Conservation (phyloP, 73 alveolate genomes). For the Tetrahymena elliotti region DNA sequence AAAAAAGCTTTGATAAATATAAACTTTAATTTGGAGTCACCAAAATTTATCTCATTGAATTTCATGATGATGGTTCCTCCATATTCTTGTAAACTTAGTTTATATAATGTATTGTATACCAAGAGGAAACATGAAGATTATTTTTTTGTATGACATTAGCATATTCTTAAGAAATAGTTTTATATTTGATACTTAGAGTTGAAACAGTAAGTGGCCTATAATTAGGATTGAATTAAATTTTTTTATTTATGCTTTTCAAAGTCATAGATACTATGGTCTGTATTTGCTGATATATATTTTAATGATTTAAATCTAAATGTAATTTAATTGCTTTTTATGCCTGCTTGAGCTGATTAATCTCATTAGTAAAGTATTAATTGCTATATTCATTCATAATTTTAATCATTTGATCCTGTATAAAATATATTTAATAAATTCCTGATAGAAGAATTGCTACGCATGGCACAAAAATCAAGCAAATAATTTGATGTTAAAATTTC, state of each 20-base stretch:
- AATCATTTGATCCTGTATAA: background rate
- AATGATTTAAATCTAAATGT: background rate
- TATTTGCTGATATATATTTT: background rate
- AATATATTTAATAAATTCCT: background rate
- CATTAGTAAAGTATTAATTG: background rate
- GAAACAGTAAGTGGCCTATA: background rate
- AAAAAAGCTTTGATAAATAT: background rate
- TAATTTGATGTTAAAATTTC: background rate
- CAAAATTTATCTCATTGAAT: too few relatives aligned
- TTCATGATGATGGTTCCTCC: too few relatives aligned
- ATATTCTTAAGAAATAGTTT: background rate
- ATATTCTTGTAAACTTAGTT: too few relatives aligned
- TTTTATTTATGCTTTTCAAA: background rate
- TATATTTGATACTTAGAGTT: background rate
- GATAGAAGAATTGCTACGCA: background rate
- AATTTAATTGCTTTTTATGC: background rate
- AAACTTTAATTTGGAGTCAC: too few relatives aligned
- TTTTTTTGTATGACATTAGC: background rate
- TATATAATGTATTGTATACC: too few relatives aligned
- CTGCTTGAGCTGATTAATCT: background rate
- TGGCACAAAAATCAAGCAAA: background rate
- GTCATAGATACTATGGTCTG: background rate
- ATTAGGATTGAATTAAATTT: background rate
- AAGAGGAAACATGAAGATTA: background rate
- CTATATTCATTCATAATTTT: background rate